Conservation (phyloP, 1,284 basidiomycete genomes). For the Apiotrichum gracile region DNA sequence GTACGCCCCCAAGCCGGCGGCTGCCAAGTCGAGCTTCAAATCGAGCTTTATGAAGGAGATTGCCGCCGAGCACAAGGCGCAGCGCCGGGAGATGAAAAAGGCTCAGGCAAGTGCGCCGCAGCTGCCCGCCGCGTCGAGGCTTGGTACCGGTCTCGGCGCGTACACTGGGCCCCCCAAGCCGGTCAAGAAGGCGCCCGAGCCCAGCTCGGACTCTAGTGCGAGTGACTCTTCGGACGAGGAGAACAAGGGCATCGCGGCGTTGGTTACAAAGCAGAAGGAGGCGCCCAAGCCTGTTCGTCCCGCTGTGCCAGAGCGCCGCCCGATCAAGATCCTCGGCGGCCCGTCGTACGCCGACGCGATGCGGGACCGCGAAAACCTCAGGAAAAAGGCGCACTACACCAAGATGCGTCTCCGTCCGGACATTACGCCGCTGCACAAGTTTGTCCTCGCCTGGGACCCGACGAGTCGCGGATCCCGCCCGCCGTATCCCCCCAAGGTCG, state of each 20-base stretch:
- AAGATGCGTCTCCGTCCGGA: slow-evolving; percentile 75
- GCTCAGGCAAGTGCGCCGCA: slow-evolving; percentile 17
- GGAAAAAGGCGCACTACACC: slow-evolving; percentile 59
- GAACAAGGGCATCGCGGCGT: slow-evolving; percentile 54
- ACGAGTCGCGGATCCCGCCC: slow-evolving; percentile 54
- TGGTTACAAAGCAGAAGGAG: slow-evolving; percentile 52
- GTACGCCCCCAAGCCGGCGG: slow-evolving; percentile 19
- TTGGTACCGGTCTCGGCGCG: slow-evolving; percentile 38
- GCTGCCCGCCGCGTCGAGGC: slow-evolving; percentile 26
- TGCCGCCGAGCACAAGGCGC: slow-evolving; percentile 25
- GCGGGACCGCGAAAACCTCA: slow-evolving; percentile 48
- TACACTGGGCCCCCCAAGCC: slow-evolving; percentile 25
- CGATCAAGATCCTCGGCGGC: slow-evolving; percentile 58
- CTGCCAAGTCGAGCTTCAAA: slow-evolving; percentile 20
- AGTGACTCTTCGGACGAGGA: slow-evolving; percentile 53
- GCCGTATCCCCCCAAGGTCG: slow-evolving; percentile 53
- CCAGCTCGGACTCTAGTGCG: slow-evolving; percentile 34
- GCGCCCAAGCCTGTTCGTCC: slow-evolving; percentile 33
- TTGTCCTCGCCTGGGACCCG: slow-evolving; percentile 86
- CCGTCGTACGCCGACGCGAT: slow-evolving; percentile 47
- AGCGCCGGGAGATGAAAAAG: slow-evolving; percentile 10
- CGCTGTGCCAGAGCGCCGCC: slow-evolving; percentile 54
- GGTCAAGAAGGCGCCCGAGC: slow-evolving; percentile 16
- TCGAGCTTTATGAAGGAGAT: slow-evolving; percentile 40
- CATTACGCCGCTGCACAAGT: slow-evolving; percentile 68